Base-by-base conservation (phyloP, 202 grass and related monocot genomes). In the Thinopyrum obtusiflorum region DNA sequence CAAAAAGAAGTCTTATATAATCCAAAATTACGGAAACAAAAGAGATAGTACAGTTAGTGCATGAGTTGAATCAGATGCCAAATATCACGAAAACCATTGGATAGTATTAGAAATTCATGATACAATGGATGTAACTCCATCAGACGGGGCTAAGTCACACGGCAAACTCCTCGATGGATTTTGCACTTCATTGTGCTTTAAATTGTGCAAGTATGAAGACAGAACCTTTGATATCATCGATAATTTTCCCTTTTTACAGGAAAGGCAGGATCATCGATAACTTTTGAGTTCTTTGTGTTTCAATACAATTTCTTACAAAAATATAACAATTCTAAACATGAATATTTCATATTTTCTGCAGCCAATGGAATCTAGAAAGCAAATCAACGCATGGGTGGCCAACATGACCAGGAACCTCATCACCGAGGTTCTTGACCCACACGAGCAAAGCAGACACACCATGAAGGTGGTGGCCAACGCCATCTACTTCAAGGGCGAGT, bases 401-500 rank as follows among this genome's bases (percentile, higher is more conserved):
- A 71, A 71, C 2, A 36, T 12, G 68, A 71, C 68, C n/a, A 71
- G 68, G 68, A 71, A 71, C 11, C 68, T 71, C 36, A 42, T 71
- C 68, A 71, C 68, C 2, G 68, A 71, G n/a, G 36, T 71, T 12
- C 33, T 71, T 2, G 68, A 71, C 68, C 68, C 68, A 12, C 40
- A 71, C 36, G 7, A 4, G 15, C 64, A 67, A 71, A 21, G 18
- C 36, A 21, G 14, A 2, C 0, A 14, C 11, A 71, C 68, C 68
- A 21, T 25, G 2, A 36, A 71, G n/a, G 68, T 71, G 36, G 68
- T 71, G 36, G 68, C 68, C 68, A 42, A 71, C 11, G 68, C 68
- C 68, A 71, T 71, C 68, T 71, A 71, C 68, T 71, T 71, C 36
- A 71, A 71, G 68, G 68, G n/a, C n/a, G 68, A 71, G 68, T 71